Evolutionary conservation across 2,329 filamentous ascomycete species (phyloP).

Genomic region (Blastomyces parvus): DNA sequence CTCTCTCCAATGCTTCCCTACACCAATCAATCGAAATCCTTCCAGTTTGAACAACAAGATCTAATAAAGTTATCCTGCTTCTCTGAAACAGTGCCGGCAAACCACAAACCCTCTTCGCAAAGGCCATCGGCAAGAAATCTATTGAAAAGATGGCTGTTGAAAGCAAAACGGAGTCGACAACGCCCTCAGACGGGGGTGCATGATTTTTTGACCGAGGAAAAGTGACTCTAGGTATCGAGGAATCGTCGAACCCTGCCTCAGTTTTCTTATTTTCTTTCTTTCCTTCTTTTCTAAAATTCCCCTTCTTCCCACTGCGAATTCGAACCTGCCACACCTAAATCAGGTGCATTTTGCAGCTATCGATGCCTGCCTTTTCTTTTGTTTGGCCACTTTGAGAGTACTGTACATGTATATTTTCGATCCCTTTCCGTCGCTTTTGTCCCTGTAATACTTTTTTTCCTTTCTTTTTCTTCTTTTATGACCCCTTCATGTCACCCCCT

Average conservation of each 20-base stretch:
- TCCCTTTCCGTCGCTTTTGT: neutral
- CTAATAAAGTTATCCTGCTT: constrained; percentile 2
- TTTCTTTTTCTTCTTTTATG: neutral
- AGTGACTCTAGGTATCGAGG: neutral
- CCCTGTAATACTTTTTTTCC: neutral
- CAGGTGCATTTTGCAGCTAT: neutral
- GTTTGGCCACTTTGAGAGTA: no score
- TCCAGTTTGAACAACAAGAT: constrained; percentile 2
- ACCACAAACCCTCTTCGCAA: constrained; percentile 39
- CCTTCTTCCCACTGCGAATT: neutral
- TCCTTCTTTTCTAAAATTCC: neutral
- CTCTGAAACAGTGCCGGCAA: constrained; percentile 26
- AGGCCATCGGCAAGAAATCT: constrained; percentile 37
- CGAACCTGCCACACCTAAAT: neutral
- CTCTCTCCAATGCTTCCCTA: neutral
- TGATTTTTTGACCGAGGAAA: neutral
- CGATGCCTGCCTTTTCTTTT: neutral
- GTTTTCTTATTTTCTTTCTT: no score
- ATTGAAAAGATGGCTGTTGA: constrained; percentile 28
- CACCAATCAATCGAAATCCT: no score
- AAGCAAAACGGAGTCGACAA: neutral
- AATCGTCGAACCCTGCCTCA: neutral
- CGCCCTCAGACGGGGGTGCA: constrained; percentile 6
- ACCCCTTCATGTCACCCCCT: neutral
- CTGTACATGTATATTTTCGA: neutral